Percentiles rank a stretch among this genome's conserved stretches.
These are phyloP conservation scores for Adansonia madagascariensis DNA, from an alignment of 441 rosid genomes.

Conservation along the genomic window DNA sequence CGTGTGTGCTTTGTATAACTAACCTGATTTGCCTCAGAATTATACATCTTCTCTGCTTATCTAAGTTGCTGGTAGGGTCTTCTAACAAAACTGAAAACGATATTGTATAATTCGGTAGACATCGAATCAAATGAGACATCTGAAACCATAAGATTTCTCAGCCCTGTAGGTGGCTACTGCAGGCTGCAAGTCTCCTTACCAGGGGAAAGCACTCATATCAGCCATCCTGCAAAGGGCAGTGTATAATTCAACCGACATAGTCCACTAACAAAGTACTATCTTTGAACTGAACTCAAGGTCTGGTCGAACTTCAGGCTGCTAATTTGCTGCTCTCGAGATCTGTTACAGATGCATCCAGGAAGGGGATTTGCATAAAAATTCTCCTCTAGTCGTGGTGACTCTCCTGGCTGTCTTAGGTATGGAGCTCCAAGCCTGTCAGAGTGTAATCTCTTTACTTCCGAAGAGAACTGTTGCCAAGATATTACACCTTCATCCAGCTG, in stretches of 20 bases:
- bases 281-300: conserved; percentile 35
- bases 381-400: conserved; percentile 80
- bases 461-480: conserved; percentile 77
- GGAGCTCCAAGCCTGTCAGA: conserved; percentile 74
- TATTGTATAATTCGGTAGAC: background rate
- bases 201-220: conserved; percentile 13
- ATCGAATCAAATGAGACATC: conserved; percentile 18
- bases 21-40: conserved; percentile 36
- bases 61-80: conserved; percentile 28
- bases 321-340: conserved; percentile 38
- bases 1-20: conserved; percentile 23
- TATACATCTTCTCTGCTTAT: conserved; percentile 24
- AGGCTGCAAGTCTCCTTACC: conserved; percentile 26
- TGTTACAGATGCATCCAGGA: conserved; percentile 84
- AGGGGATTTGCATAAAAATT: conserved; percentile 88
- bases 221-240: conserved; percentile 20
- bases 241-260: conserved; percentile 18
- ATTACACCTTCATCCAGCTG: conserved; percentile 60
- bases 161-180: conserved; percentile 27
- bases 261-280: conserved; percentile 37
- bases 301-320: conserved; percentile 33
- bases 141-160: conserved; percentile 27
- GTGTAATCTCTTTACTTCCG: conserved; percentile 63
- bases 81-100: conserved; percentile 24
- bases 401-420: conserved; percentile 62